phyloP scores from a whole-genome alignment of 306 rosid species.

The Geum urbanum region DNA sequence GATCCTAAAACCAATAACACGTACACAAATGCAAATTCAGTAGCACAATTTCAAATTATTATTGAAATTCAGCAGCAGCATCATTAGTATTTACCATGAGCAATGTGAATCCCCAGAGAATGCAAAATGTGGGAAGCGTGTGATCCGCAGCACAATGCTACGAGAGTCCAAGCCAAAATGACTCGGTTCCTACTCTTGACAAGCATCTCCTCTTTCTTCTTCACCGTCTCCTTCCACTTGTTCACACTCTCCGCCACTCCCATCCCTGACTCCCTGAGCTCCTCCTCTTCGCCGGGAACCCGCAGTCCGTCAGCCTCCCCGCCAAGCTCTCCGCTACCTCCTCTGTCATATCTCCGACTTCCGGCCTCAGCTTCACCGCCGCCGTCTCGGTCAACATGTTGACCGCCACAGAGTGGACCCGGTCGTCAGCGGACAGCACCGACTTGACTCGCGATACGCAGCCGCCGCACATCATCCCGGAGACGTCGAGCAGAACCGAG shows the following conservation, averaged over 20 bases:
- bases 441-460: conserved; percentile 90
- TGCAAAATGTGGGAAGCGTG: conserved; percentile 88
- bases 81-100: conserved; percentile 49
- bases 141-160: conserved; percentile 90
- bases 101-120: conserved; percentile 75
- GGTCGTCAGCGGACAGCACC: conserved; percentile 60
- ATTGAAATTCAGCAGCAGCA: background rate
- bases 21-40: background rate
- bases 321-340: conserved; percentile 68
- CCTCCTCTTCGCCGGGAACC: conserved; percentile 71
- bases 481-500: conserved; percentile 66
- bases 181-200: conserved; percentile 71
- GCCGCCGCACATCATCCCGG: conserved; percentile 96
- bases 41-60: background rate
- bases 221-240: conserved; percentile 84
- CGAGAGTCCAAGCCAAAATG: conserved; percentile 90
- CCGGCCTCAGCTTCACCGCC: conserved; percentile 63
- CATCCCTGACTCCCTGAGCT: conserved; percentile 48
- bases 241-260: conserved; percentile 86
- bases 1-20: conserved; percentile 41
- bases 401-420: conserved; percentile 88
- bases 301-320: conserved; percentile 69
- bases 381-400: conserved; percentile 97
- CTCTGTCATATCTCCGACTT: conserved; percentile 21
- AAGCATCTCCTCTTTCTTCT: conserved; percentile 71